Percentiles rank a stretch among this genome's conserved stretches.
Evolutionary conservation across 2,329 filamentous ascomycete genomes (phyloP).

Genomic region (Aspergillus japonicus): DNA sequence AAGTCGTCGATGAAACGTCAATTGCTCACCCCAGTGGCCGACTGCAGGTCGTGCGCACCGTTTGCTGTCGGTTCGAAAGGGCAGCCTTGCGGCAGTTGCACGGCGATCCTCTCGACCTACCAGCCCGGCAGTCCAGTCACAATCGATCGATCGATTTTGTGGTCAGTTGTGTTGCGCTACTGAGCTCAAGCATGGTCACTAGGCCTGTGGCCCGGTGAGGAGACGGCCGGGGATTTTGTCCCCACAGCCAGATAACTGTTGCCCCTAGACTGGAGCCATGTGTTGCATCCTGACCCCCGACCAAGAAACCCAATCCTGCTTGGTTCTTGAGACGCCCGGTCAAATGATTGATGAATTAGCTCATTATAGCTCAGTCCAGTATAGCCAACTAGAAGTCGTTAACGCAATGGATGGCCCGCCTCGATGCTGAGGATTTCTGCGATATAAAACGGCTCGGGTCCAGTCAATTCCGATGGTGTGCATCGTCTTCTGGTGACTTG

Average conservation of each 20-base stretch:
- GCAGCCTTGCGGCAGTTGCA: constrained; percentile 8
- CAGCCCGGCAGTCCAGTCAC: background rate
- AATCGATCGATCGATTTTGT: background rate
- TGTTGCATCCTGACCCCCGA: background rate
- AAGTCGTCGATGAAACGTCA: background rate
- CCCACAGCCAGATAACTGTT: background rate
- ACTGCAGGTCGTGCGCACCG: background rate
- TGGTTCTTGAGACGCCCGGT: background rate
- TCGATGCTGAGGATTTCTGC: background rate
- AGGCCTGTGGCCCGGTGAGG: background rate
- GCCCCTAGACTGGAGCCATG: background rate
- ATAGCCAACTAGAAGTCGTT: background rate
- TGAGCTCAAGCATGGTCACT: background rate
- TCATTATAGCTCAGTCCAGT: background rate
- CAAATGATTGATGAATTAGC: constrained; percentile 1
- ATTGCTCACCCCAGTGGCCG: background rate
- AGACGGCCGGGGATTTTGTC: background rate
- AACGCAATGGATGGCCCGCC: background rate
- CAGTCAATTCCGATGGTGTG: too few relatives aligned
- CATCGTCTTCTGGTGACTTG: too few relatives aligned
- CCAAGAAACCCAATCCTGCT: background rate
- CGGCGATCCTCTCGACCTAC: background rate
- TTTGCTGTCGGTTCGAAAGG: background rate
- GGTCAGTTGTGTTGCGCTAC: background rate
- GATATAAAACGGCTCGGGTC: background rate